Evolutionary conservation across 2,329 filamentous ascomycete species (phyloP).

Genomic region (Phyllosticta capitalensis): DNA sequence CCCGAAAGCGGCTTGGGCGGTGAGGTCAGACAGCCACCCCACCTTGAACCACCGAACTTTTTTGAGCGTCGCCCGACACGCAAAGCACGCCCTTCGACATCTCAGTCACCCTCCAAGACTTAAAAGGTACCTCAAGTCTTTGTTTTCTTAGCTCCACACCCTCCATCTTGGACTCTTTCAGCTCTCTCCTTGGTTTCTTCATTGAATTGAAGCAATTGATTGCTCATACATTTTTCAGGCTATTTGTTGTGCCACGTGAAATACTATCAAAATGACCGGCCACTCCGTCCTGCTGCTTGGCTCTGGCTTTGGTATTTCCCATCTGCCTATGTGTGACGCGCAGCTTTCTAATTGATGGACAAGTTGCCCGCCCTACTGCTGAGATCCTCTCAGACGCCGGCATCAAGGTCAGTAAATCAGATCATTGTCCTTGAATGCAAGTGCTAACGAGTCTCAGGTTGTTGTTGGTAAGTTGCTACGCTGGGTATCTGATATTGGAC

Average conservation of each 20-base stretch:
- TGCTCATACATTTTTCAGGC: not conserved
- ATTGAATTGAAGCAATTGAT: not conserved
- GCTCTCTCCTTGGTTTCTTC: not conserved
- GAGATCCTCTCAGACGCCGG: conserved; percentile 49
- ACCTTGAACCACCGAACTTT: conserved; percentile 8
- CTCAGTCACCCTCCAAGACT: not conserved
- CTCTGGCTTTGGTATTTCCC: conserved; percentile 25
- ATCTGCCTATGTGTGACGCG: not conserved
- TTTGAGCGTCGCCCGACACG: conserved; percentile 4
- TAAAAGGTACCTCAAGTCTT: not conserved
- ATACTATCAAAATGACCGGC: conserved; percentile 4
- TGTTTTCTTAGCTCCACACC: not conserved
- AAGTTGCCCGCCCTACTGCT: conserved; percentile 45
- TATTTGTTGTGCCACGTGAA: not conserved
- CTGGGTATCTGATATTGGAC: not conserved
- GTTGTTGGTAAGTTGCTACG: conserved; percentile 40
- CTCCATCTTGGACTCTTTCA: not conserved
- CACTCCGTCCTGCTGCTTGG: conserved; percentile 31
- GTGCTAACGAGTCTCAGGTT: conserved; percentile 9
- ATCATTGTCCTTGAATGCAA: not conserved
- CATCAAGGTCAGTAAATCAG: conserved; percentile 35
- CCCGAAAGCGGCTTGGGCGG: not conserved
- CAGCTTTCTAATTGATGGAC: conserved; percentile 13
- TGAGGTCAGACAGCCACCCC: not conserved
- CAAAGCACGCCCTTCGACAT: conserved; percentile 4